Evolutionary conservation across 352 stramenopile species (phyloP).

Genomic region (Halophytophthora batemanensis): DNA sequence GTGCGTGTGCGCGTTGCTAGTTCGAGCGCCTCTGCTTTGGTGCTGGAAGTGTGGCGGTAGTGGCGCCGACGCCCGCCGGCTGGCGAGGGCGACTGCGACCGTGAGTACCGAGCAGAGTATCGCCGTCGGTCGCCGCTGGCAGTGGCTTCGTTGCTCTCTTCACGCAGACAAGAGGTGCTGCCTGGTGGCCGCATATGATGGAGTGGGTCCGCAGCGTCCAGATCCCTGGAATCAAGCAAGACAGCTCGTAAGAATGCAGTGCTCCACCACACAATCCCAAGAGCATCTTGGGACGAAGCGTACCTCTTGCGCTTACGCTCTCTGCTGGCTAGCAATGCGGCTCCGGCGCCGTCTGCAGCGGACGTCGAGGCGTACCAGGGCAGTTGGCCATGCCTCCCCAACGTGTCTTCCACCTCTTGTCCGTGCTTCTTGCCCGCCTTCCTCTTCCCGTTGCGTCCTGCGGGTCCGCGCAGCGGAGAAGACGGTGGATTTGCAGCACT

Average conservation of each 20-base stretch:
- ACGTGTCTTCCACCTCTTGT: slow-evolving; percentile 22
- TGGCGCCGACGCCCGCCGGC: neutral
- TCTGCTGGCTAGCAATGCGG: slow-evolving; percentile 10
- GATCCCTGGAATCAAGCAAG: slow-evolving; percentile 19
- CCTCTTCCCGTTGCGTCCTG: too few species aligned
- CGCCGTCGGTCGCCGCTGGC: slow-evolving; percentile 25
- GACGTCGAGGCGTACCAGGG: slow-evolving; percentile 38
- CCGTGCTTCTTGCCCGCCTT: slow-evolving; percentile 1
- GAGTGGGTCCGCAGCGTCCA: slow-evolving; percentile 33
- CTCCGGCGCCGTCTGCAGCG: slow-evolving; percentile 9
- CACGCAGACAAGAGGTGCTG: neutral
- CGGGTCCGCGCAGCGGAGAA: too few species aligned
- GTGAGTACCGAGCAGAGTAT: slow-evolving; percentile 27
- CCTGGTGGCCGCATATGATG: slow-evolving; percentile 33
- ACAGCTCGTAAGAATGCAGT: neutral
- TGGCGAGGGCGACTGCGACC: slow-evolving; percentile 15
- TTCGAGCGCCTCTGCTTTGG: neutral
- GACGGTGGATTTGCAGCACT: neutral
- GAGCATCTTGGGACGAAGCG: too few species aligned
- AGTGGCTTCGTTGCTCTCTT: slow-evolving; percentile 1
- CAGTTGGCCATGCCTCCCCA: slow-evolving; percentile 24
- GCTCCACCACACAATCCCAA: slow-evolving; percentile 6
- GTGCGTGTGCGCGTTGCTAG: too few species aligned
- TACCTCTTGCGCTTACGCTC: slow-evolving; percentile 42
- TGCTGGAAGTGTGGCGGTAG: neutral